These are phyloP conservation scores for Clarkia xantiana DNA, from an alignment of 345 rosid genomes.

Conservation along the genomic window DNA sequence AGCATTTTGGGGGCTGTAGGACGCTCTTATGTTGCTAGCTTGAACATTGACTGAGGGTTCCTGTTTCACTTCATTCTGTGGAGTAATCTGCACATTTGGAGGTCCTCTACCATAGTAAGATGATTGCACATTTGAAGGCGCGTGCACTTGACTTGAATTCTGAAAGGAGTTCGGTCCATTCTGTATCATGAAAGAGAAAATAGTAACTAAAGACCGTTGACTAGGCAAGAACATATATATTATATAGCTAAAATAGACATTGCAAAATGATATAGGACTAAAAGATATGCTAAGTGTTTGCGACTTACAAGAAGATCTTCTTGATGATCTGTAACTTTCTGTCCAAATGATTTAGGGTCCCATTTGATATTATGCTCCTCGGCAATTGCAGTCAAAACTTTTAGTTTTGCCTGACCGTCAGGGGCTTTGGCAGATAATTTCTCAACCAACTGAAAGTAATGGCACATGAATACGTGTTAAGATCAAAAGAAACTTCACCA, in stretches of 20 bases:
- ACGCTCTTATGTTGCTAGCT: constrained; percentile 18
- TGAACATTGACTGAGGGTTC: constrained; percentile 8
- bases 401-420: constrained; percentile 63
- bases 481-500: too few species aligned
- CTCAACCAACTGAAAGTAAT: constrained; percentile 48
- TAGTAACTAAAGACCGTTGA: constrained; percentile 1
- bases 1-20: constrained; percentile 18
- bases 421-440: constrained; percentile 73
- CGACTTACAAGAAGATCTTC: constrained; percentile 44
- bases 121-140: constrained; percentile 21
- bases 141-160: constrained; percentile 15
- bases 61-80: constrained; percentile 11
- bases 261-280: background rate
- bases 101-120: constrained; percentile 16
- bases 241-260: constrained; percentile 1
- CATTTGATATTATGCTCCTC: constrained; percentile 65
- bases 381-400: constrained; percentile 63
- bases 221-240: constrained; percentile 3
- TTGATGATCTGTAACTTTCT: constrained; percentile 30
- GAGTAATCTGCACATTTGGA: constrained; percentile 8
- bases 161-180: constrained; percentile 42
- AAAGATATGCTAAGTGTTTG: background rate
- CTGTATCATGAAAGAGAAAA: constrained; percentile 20
- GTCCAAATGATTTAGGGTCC: constrained; percentile 53
- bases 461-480: background rate